Evolutionary conservation across 2,329 filamentous ascomycete genomes (phyloP), one percentile per base, ranked within the genome.

Genomic region (Fusarium xylarioides): DNA sequence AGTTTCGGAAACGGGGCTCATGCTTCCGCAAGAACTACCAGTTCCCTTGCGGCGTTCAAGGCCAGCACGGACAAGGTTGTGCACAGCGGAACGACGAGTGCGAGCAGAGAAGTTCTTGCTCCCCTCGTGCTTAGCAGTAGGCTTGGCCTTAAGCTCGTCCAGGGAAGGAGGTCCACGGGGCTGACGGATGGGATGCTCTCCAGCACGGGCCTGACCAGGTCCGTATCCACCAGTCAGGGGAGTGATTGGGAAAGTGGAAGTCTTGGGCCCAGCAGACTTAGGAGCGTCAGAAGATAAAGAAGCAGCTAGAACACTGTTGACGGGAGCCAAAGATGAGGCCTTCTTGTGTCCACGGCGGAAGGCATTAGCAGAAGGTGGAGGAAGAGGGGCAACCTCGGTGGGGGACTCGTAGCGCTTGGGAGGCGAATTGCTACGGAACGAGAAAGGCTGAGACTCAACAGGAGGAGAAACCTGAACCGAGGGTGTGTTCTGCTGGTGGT

Each of bases 21-120:
- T 94, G 82, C 92, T 95, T 67, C 93, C 94, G 68, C 87, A 88
- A 73, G 88, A 90, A 81, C 91, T 92, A 71, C 90, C 87, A 71
- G 92, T 93, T 66, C 91, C 84, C 88, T 92, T 86, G 89, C 95
- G 94, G 67, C 96, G 93, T 79, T 95, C 94, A 71, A 96, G 89
- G 21, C 95, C 95, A 60, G 95, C 95, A 74, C 93, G 93, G 70
- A 98, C 93, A 55, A 99, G 89, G 80, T 95, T 98, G 85, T 95
- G 91, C 49, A 99, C 91, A 32, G 96, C 96, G 77, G 93, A 95
- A 73, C 95, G 94, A 68, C 96, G 94, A 79, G 97, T 95, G 70
- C 96, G 95, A 63, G 95, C 91, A 16, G 93, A 93, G 83, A 99
- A 99, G 86, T 99, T 99, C 90, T 98, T 92, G 90, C 95, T 98